These are phyloP conservation scores for Cystobasidium tubakii DNA, from an alignment of 768 basidiomycete species.

Conservation along the genomic window DNA sequence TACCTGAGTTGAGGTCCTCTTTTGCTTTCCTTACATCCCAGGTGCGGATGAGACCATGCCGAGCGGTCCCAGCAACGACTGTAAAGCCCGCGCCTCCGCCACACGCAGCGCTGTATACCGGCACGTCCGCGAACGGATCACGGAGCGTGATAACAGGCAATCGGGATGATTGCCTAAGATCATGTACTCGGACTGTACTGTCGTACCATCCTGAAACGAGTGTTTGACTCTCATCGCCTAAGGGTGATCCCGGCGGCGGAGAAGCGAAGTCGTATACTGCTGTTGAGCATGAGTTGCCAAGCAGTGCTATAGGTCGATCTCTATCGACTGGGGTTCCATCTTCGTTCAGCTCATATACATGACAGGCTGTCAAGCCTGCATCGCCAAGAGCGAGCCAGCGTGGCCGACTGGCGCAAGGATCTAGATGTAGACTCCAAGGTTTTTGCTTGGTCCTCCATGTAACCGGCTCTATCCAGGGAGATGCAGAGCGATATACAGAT, in stretches of 20 bases:
- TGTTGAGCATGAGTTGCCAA: conserved; percentile 41
- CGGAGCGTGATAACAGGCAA: conserved; percentile 59
- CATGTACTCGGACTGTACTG: conserved; percentile 66
- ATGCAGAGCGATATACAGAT: neutral
- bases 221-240: conserved; percentile 65
- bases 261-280: conserved; percentile 69
- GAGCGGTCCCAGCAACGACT: conserved; percentile 69
- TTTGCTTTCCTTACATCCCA: conserved; percentile 68
- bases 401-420: neutral
- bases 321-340: conserved; percentile 63
- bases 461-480: conserved; percentile 20
- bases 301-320: conserved; percentile 52
- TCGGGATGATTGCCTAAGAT: conserved; percentile 59
- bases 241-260: conserved; percentile 60
- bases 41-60: conserved; percentile 70
- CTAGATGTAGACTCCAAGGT: conserved; percentile 8
- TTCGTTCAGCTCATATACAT: conserved; percentile 79
- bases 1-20: conserved; percentile 52
- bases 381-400: conserved; percentile 30
- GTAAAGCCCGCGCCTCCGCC: conserved; percentile 65
- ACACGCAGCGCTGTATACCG: conserved; percentile 68
- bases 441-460: conserved; percentile 19
- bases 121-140: conserved; percentile 63
- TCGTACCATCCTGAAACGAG: conserved; percentile 79
- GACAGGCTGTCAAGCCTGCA: conserved; percentile 66